phyloP scores from a whole-genome alignment of 345 rosid genomes.

The Rhodomyrtus tomentosa region DNA sequence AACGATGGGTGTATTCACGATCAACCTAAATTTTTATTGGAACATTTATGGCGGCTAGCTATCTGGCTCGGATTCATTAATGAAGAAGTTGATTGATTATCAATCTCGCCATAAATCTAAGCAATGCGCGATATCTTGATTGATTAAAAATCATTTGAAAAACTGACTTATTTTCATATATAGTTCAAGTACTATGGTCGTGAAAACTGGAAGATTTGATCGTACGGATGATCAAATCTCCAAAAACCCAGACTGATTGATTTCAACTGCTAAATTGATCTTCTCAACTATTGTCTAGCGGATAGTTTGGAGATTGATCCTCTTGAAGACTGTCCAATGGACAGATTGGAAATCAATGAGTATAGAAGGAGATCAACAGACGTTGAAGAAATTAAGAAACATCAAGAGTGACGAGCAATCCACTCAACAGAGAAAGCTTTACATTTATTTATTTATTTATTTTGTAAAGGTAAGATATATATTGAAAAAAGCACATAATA shows the following conservation, averaged over 20 bases:
- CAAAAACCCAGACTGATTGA: background rate
- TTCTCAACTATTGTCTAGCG: no score
- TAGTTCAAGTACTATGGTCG: no score
- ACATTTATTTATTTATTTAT: no score
- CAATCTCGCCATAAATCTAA: no score
- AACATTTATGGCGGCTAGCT: no score
- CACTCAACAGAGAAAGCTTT: no score
- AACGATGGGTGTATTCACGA: constrained; percentile 24
- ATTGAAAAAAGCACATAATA: no score
- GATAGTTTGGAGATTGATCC: background rate
- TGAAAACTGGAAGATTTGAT: background rate
- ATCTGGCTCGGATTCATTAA: background rate
- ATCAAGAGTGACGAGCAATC: no score
- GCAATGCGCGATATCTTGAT: no score
- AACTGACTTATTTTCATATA: no score
- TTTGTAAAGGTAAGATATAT: no score
- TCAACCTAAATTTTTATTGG: background rate
- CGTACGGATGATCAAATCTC: background rate
- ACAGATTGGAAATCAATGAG: background rate
- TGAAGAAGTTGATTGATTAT: background rate
- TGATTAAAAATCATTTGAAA: no score
- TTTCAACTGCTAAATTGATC: background rate
- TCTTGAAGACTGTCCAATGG: background rate
- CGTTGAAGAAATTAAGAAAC: background rate
- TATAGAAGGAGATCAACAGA: background rate